Base-by-base conservation (phyloP, 2,329 filamentous ascomycete genomes). In the Talaromyces sp. region DNA sequence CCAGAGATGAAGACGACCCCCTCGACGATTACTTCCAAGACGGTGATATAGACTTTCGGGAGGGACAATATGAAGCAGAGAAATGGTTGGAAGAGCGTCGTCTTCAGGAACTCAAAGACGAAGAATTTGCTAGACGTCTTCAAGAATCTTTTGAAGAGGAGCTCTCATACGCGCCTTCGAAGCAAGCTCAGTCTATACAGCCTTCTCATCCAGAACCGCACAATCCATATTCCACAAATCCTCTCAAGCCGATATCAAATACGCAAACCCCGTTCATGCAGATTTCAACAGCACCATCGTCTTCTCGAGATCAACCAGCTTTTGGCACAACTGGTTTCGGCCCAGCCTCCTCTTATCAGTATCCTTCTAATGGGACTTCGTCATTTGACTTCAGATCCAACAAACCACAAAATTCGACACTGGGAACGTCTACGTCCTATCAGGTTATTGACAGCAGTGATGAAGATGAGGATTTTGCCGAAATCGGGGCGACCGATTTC, bases 41-140 rank as follows among this genome's bases (percentile, higher is more conserved):
- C n/a, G 70, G 72, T 48, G 68, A 64, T 5, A 40, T 75, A 3
- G 61, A 44, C 65, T n/a, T 63, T 76, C 11, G 67, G 67, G 48
- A 66, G 70, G 33, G 74, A 58, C 69, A 74, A 37, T 65, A 63
- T 52, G 66, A 69, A 62, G 72, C 73, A n/a, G 71, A 75, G 63
- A 62, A 67, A 56, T 74, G 68, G 67, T 64, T 75, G 12, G 55
- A 70, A 60, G 63, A 70, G 39, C 70, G 70, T 18, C 69, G 66
- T 48, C 70, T 73, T 58, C 73, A 76, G 65, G 74, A 75, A 62
- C 73, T 70, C 21, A 70, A 67, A 37, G 77, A 79, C 62, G 75
- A 66, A n/a, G 73, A 75, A 64, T 68, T 75, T 62, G 77, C 78
- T 37, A 73, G 74, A 52, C 71, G 64, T 28, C 67, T 80, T 12